phyloP scores from a whole-genome alignment of 352 stramenopile genomes.

The Peronospora farinosa region DNA sequence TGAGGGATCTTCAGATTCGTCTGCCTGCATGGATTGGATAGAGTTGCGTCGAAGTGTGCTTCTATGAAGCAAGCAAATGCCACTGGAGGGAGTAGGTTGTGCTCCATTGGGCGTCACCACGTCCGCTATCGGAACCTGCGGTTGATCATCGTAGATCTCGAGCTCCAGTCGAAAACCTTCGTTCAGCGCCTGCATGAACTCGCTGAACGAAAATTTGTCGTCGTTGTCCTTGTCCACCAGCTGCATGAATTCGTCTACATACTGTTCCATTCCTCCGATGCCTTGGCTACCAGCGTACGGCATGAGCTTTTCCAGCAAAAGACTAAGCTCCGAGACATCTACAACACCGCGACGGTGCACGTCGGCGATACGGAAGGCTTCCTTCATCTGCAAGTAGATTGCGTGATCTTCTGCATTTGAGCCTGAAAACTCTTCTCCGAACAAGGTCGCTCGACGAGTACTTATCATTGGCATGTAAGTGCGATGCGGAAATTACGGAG shows the following conservation, averaged over 20 bases:
- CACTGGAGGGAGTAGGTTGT: constrained; percentile 10
- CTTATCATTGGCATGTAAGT: constrained; percentile 13
- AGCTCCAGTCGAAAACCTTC: constrained; percentile 64
- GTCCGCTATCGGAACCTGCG: constrained; percentile 19
- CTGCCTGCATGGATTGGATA: constrained; percentile 11
- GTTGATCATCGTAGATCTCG: constrained; percentile 60
- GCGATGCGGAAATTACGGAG: constrained; percentile 47
- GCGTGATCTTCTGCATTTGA: constrained; percentile 45
- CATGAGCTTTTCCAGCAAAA: constrained; percentile 65
- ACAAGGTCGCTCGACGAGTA: neutral
- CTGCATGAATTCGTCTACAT: constrained; percentile 72
- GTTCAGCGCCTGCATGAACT: constrained; percentile 78
- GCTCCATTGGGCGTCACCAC: constrained; percentile 8
- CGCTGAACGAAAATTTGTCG: constrained; percentile 55
- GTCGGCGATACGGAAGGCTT: constrained; percentile 61
- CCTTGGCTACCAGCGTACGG: constrained; percentile 40
- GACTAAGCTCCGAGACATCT: constrained; percentile 45
- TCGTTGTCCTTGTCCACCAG: constrained; percentile 63
- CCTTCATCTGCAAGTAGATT: constrained; percentile 75
- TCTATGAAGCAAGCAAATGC: constrained; percentile 15
- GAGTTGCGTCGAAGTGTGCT: constrained; percentile 14
- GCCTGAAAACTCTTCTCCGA: neutral
- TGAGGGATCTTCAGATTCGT: constrained; percentile 9
- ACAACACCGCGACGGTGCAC: constrained; percentile 56
- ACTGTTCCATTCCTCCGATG: constrained; percentile 54